Percentiles rank a stretch among this genome's conserved stretches.
phyloP scores from a whole-genome alignment of 352 stramenopile species.

The Globisporangium splendens region DNA sequence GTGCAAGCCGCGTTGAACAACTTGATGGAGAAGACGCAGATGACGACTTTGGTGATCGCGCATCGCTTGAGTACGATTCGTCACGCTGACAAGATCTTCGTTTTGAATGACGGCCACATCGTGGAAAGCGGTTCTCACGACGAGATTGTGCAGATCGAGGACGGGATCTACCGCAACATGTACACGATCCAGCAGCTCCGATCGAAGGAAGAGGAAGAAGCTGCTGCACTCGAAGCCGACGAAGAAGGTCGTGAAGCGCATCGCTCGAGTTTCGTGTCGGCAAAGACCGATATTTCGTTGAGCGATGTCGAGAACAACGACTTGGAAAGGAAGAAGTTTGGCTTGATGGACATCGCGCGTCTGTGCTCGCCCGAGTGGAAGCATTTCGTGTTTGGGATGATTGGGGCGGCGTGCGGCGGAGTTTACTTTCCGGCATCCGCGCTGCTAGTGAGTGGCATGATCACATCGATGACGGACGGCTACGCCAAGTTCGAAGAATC shows the following conservation, averaged over 20 bases:
- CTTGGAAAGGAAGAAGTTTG: too few species aligned
- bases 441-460: neutral
- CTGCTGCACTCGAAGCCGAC: conserved; percentile 18
- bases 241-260: too few species aligned
- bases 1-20: too few species aligned
- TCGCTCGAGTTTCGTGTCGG: too few species aligned
- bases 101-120: neutral
- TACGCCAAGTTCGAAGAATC: neutral
- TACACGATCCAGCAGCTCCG: conserved; percentile 37
- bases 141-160: conserved; percentile 28
- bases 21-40: too few species aligned
- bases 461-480: neutral
- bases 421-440: neutral
- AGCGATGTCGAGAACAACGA: too few species aligned
- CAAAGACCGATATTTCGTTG: too few species aligned
- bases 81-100: neutral
- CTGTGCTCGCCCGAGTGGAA: too few species aligned
- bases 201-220: neutral
- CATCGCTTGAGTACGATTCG: neutral
- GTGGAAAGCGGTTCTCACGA: neutral
- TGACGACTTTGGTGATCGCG: too few species aligned
- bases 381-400: too few species aligned
- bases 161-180: conserved; percentile 54
- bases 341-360: too few species aligned
- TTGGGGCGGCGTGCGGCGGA: too few species aligned